These are phyloP conservation scores for Ulvella scutata DNA, from an alignment of 139 green algal species.

Conservation along the genomic window DNA sequence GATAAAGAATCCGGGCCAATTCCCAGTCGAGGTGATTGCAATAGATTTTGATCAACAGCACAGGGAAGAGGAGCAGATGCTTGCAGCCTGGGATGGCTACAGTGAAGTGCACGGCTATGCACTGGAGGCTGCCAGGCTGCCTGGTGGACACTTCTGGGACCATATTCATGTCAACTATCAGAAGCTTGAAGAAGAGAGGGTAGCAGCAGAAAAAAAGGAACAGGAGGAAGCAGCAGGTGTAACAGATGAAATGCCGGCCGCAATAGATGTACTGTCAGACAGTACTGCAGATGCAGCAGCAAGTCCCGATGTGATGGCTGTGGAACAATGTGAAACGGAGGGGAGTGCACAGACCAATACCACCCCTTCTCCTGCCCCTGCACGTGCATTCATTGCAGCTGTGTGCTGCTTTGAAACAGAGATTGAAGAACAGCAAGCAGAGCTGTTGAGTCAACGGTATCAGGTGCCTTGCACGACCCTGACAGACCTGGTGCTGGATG, in stretches of 20 bases:
- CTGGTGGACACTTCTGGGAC: slow-evolving; percentile 14
- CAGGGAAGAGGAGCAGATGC: slow-evolving; percentile 37
- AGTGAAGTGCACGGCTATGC: background rate
- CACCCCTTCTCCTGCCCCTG: background rate
- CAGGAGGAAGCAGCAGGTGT: background rate
- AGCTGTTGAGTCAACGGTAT: slow-evolving; percentile 32
- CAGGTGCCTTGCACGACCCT: slow-evolving; percentile 18
- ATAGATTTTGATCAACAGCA: slow-evolving; percentile 57
- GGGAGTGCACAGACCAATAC: no score
- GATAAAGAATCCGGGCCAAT: slow-evolving; percentile 40
- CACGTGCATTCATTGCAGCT: background rate
- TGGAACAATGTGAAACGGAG: no score
- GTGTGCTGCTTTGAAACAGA: background rate
- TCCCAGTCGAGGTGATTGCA: slow-evolving; percentile 40
- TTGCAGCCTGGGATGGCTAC: slow-evolving; percentile 25
- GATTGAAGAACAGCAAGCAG: slow-evolving; percentile 19
- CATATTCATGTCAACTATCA: background rate
- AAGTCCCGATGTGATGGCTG: no score
- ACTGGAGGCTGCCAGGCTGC: background rate
- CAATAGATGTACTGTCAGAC: background rate
- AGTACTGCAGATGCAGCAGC: background rate
- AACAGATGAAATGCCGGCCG: background rate
- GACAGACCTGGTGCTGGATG: slow-evolving; percentile 28
- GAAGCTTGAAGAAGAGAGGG: background rate
- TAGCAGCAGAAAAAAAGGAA: no score